Evolutionary conservation across 2,329 filamentous ascomycete genomes (phyloP).

Genomic region (Fusarium sp.): DNA sequence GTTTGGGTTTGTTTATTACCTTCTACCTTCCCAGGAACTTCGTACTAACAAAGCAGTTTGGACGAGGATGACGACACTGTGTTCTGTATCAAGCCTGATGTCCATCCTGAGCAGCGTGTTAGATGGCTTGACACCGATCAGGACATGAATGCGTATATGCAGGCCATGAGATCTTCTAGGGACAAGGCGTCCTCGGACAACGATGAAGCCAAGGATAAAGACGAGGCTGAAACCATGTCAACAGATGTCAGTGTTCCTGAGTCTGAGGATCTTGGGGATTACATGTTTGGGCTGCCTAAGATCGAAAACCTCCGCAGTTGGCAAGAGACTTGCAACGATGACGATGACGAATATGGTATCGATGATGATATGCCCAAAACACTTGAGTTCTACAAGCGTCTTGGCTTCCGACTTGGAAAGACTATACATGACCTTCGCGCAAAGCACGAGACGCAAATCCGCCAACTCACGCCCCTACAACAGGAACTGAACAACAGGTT

Average conservation of each 20-base stretch:
- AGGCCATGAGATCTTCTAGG: not conserved
- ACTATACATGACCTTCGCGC: constrained; percentile 47
- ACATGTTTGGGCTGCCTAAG: constrained; percentile 36
- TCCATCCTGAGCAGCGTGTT: constrained; percentile 46
- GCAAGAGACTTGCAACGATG: not conserved
- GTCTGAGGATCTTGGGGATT: constrained; percentile 24
- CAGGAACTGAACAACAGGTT: constrained; percentile 31
- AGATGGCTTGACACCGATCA: constrained; percentile 27
- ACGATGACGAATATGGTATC: not conserved
- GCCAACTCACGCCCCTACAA: constrained; percentile 22
- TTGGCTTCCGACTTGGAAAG: constrained; percentile 59
- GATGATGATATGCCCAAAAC: constrained; percentile 21
- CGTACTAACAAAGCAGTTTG: constrained; percentile 20
- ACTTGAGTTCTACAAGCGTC: constrained; percentile 43
- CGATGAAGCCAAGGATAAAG: not conserved
- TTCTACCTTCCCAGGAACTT: not conserved
- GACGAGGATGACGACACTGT: not conserved
- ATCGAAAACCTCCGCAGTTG: constrained; percentile 28
- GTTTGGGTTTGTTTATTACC: constrained; percentile 31
- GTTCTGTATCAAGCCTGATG: constrained; percentile 1
- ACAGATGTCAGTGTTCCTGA: constrained; percentile 25
- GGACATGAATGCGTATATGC: constrained; percentile 9
- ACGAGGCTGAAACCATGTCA: constrained; percentile 31
- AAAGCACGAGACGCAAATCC: constrained; percentile 8
- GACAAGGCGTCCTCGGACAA: not conserved